phyloP scores from a whole-genome alignment of 352 stramenopile genomes.

The Globisporangium paroecandrum region DNA sequence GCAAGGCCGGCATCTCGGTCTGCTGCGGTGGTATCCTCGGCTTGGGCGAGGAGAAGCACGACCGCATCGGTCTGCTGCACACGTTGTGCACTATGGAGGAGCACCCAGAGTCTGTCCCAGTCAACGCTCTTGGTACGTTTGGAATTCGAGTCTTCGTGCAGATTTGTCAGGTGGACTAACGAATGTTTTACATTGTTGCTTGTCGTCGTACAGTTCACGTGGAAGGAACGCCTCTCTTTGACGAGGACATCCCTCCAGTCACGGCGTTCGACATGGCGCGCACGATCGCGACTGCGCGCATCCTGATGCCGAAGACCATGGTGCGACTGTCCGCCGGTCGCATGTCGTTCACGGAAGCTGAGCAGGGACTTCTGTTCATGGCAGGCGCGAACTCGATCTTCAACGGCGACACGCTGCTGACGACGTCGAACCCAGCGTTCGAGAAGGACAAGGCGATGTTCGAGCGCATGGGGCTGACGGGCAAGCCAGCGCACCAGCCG shows the following conservation, averaged over 20 bases:
- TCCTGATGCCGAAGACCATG: constrained; percentile 98
- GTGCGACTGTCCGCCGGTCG: constrained; percentile 95
- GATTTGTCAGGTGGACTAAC: not conserved
- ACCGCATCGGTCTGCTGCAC: constrained; percentile 94
- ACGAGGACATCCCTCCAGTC: constrained; percentile 83
- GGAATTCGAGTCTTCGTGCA: not conserved
- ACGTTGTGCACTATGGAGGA: constrained; percentile 94
- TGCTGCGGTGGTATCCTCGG: constrained; percentile 97
- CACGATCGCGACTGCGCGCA: constrained; percentile 96
- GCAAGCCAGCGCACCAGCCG: constrained; percentile 93
- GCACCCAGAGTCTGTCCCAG: constrained; percentile 96
- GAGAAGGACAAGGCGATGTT: constrained; percentile 95
- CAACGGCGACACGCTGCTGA: constrained; percentile 97
- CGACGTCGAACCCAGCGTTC: constrained; percentile 95
- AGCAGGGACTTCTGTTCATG: constrained; percentile 97
- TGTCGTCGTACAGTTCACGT: constrained; percentile 75
- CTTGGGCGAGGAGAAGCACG: constrained; percentile 92
- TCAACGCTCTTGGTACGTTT: constrained; percentile 89
- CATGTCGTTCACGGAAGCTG: constrained; percentile 94
- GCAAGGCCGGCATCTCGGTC: constrained; percentile 96
- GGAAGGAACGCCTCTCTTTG: constrained; percentile 92
- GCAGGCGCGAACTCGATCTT: constrained; percentile 98
- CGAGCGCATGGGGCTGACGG: constrained; percentile 91
- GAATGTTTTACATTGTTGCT: not conserved
- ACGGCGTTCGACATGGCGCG: constrained; percentile 96